Percentiles rank a stretch among this genome's conserved stretches.
Evolutionary conservation across 768 basidiomycete species (phyloP).

Genomic region (Russula lepida): DNA sequence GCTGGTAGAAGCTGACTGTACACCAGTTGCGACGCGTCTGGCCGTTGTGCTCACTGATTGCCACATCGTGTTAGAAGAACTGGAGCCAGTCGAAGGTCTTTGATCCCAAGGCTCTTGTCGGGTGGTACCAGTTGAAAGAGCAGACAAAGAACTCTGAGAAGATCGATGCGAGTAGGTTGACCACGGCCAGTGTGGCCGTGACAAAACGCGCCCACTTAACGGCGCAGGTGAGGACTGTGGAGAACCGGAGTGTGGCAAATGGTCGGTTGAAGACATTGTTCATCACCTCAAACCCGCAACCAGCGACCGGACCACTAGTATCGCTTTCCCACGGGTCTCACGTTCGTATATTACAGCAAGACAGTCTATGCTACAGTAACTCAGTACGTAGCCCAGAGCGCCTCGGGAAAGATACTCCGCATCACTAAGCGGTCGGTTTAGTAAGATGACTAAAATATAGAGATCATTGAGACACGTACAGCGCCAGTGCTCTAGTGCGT

Average conservation of each 20-base stretch:
- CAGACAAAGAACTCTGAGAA: slow-evolving; percentile 26
- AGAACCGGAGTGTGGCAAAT: slow-evolving; percentile 7
- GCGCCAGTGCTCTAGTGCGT: slow-evolving; percentile 68
- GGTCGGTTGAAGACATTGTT: slow-evolving; percentile 13
- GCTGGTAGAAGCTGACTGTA: slow-evolving; percentile 17
- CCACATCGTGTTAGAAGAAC: slow-evolving; percentile 23
- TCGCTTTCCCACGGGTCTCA: neutral
- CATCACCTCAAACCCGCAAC: neutral
- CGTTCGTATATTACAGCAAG: neutral
- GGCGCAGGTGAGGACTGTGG: slow-evolving; percentile 18
- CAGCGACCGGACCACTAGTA: neutral
- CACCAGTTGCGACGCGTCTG: slow-evolving; percentile 11
- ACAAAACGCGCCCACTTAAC: slow-evolving; percentile 4
- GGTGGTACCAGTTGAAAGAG: slow-evolving; percentile 24
- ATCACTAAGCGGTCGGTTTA: slow-evolving; percentile 43
- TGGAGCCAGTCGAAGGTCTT: slow-evolving; percentile 22
- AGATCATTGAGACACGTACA: slow-evolving; percentile 35
- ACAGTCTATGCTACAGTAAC: no score
- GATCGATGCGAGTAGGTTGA: slow-evolving; percentile 32
- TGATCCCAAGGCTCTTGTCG: slow-evolving; percentile 26
- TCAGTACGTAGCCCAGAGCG: slow-evolving; percentile 75
- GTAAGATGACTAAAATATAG: neutral
- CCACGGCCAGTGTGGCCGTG: slow-evolving; percentile 58
- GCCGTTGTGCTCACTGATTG: slow-evolving; percentile 16
- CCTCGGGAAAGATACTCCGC: slow-evolving; percentile 63